A percentile compares a stretch with the other conserved stretches of the same genome.
Evolutionary conservation across 345 rosid species (phyloP).

Genomic region (Cardiospermum halicacabum): DNA sequence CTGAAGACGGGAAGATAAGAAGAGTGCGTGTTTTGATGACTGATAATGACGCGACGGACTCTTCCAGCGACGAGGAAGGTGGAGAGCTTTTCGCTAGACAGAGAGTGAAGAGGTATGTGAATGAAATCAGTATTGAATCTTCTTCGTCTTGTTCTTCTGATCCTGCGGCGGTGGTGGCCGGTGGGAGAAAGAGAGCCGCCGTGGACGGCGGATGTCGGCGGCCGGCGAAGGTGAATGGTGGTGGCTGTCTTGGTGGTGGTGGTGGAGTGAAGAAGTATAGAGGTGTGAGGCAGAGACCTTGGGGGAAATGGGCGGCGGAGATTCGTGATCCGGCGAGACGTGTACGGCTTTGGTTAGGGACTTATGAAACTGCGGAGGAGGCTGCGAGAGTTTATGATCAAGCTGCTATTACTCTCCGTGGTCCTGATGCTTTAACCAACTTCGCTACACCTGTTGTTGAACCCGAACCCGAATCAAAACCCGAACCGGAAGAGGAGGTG

Average conservation of each 20-base stretch:
- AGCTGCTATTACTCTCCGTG: constrained; percentile 86
- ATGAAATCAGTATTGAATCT: constrained; percentile 65
- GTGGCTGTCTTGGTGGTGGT: too few species aligned
- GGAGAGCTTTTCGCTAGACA: constrained; percentile 30
- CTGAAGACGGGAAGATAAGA: constrained; percentile 19
- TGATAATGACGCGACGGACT: constrained; percentile 87
- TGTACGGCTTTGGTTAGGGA: constrained; percentile 84
- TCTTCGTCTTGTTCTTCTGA: constrained; percentile 4
- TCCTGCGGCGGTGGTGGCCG: background rate
- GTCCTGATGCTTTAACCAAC: constrained; percentile 81
- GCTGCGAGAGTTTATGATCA: constrained; percentile 92
- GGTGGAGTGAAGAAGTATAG: constrained; percentile 75
- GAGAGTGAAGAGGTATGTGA: constrained; percentile 63
- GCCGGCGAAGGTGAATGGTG: constrained; percentile 25
- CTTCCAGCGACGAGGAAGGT: constrained; percentile 82
- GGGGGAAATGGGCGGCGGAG: constrained; percentile 99
- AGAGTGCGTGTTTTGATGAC: constrained; percentile 52
- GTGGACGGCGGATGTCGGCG: constrained; percentile 14
- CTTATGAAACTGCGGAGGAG: constrained; percentile 88
- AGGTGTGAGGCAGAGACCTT: constrained; percentile 88
- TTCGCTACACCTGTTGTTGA: constrained; percentile 62
- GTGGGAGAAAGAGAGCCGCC: constrained; percentile 29
- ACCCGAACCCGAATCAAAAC: too few species aligned
- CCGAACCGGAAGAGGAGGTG: constrained; percentile 1
- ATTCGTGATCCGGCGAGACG: constrained; percentile 92